Percentiles rank a stretch among this genome's conserved stretches.
phyloP scores from a whole-genome alignment of 164 flowering plant genomes.

The Chloranthus sessilifolius region DNA sequence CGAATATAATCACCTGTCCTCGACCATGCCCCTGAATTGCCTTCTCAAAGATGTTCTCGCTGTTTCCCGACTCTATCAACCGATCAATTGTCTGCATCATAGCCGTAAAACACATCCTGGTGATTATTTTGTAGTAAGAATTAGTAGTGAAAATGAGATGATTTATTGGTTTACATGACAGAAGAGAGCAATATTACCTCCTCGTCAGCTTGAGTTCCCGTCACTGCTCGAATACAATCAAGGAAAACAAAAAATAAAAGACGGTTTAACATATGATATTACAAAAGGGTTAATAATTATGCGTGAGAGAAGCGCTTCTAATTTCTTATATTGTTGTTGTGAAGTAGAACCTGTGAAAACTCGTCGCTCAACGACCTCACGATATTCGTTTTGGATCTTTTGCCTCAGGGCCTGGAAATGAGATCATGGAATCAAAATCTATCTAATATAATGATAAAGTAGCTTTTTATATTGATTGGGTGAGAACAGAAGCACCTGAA shows the following conservation, averaged over 20 bases:
- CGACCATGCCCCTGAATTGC: conserved; percentile 84
- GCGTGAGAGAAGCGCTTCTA: too few relatives aligned
- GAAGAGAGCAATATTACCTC: conserved; percentile 37
- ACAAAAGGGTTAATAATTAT: too few relatives aligned
- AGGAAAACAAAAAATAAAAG: conserved; percentile 10
- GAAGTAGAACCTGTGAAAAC: conserved; percentile 78
- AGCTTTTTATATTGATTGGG: neutral
- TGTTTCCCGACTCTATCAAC: conserved; percentile 77
- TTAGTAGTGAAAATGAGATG: too few relatives aligned
- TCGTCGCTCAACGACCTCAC: conserved; percentile 82
- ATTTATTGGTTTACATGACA: neutral
- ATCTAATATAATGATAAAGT: neutral
- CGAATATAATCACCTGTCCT: conserved; percentile 52
- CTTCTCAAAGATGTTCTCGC: conserved; percentile 78
- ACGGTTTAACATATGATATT: conserved; percentile 3
- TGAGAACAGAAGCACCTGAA: conserved; percentile 45
- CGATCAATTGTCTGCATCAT: conserved; percentile 60
- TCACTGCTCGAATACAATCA: conserved; percentile 32
- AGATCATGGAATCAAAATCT: too few relatives aligned
- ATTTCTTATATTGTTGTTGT: too few relatives aligned
- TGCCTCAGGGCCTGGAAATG: conserved; percentile 51
- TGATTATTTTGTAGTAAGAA: too few relatives aligned
- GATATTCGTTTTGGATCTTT: conserved; percentile 69
- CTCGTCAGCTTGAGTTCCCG: conserved; percentile 76
- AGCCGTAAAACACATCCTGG: neutral